phyloP scores from a whole-genome alignment of 2,329 filamentous ascomycete genomes.

The Penicillium sp. region DNA sequence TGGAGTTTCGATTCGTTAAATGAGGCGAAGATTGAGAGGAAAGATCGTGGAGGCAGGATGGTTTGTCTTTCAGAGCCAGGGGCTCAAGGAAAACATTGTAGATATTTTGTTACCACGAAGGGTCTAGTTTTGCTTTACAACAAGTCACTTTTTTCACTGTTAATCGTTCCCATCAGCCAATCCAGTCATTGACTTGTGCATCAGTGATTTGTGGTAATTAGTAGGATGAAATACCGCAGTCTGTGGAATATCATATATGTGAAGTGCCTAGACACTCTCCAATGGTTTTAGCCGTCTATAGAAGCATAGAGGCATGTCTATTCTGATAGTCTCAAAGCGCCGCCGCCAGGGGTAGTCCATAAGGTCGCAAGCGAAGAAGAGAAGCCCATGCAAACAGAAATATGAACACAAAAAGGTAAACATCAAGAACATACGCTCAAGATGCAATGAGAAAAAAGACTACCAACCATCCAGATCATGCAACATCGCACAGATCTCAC shows the following conservation, averaged over 20 bases:
- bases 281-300: slow-evolving; percentile 18
- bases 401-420: not conserved
- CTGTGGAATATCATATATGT: not conserved
- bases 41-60: slow-evolving; percentile 10
- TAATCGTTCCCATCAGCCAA: not conserved
- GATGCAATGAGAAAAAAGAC: slow-evolving; percentile 13
- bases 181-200: not conserved
- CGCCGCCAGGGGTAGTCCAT: slow-evolving; percentile 26
- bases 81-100: slow-evolving; percentile 33
- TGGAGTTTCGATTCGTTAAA: slow-evolving; percentile 18
- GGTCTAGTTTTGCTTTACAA: slow-evolving; percentile 34
- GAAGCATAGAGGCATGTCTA: slow-evolving; percentile 19
- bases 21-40: slow-evolving; percentile 10
- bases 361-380: slow-evolving; percentile 16
- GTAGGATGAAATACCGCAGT: not conserved
- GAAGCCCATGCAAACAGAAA: slow-evolving; percentile 12
- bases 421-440: slow-evolving; percentile 14
- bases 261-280: slow-evolving; percentile 8
- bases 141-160: slow-evolving; percentile 19
- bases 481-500: not conserved
- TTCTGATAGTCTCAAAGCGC: slow-evolving; percentile 22
- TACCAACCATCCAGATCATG: slow-evolving; percentile 2
- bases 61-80: slow-evolving; percentile 14
- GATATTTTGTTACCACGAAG: slow-evolving; percentile 39
- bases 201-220: not conserved